These are phyloP conservation scores for Elsinoe fawcettii DNA, from an alignment of 2,329 filamentous ascomycete species.

Conservation along the genomic window DNA sequence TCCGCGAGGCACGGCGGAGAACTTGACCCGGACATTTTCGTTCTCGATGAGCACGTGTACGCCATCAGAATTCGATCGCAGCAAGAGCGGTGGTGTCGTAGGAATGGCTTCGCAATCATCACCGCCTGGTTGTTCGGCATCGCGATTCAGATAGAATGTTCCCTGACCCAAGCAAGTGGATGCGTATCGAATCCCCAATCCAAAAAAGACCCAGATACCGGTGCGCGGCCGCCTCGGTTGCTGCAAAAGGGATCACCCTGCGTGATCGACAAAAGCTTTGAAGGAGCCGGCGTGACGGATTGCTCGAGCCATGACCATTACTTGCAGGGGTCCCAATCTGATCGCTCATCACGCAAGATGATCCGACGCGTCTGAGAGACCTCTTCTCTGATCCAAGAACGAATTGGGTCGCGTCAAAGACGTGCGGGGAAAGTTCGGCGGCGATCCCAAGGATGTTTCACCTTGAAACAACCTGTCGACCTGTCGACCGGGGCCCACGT, in stretches of 20 bases:
- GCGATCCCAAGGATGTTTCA: slow-evolving; percentile 5
- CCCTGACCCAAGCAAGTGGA: neutral
- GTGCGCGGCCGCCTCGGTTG: neutral
- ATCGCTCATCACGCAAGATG: neutral
- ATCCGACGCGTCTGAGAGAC: neutral
- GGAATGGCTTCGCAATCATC: neutral
- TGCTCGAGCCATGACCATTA: neutral
- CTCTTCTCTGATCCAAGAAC: neutral
- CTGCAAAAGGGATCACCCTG: neutral
- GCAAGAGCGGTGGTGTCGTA: neutral
- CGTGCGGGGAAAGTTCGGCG: slow-evolving; percentile 3
- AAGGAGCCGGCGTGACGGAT: slow-evolving; percentile 1
- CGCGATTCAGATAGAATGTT: neutral
- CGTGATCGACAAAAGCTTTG: neutral
- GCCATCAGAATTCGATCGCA: neutral
- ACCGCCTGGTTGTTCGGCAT: neutral
- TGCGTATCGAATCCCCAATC: neutral
- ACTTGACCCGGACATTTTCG: neutral
- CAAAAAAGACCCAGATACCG: neutral
- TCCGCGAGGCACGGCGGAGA: neutral
- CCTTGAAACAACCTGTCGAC: slow-evolving; percentile 1
- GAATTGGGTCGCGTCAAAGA: neutral
- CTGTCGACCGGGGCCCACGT: neutral
- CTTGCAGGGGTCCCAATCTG: neutral
- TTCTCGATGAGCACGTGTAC: neutral